Conservation (phyloP, 2,329 filamentous ascomycete genomes). For the Fusarium sp. region DNA sequence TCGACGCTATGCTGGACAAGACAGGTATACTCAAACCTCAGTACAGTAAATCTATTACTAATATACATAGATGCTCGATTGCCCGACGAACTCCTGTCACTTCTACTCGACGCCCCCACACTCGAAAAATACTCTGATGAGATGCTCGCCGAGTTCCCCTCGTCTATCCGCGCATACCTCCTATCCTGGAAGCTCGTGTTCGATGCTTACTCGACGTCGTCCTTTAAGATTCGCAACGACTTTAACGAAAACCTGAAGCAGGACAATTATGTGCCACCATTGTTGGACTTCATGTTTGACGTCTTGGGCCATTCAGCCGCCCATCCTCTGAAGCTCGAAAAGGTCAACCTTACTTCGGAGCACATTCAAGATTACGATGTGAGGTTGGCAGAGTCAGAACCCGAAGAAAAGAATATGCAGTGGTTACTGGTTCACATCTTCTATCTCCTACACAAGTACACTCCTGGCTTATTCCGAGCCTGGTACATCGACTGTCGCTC, state of each 20-base stretch:
- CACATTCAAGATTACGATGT: constrained; percentile 69
- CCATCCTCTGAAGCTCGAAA: constrained; percentile 78
- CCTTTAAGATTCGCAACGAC: constrained; percentile 83
- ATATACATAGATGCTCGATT: constrained; percentile 69
- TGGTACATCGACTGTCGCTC: constrained; percentile 89
- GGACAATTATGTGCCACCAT: constrained; percentile 72
- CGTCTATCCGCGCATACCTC: constrained; percentile 80
- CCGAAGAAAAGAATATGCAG: constrained; percentile 79
- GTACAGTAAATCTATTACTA: not conserved
- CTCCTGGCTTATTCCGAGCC: constrained; percentile 80
- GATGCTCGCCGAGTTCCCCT: constrained; percentile 75
- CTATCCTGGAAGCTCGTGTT: constrained; percentile 92
- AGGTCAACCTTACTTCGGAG: constrained; percentile 69
- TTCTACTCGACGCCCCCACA: constrained; percentile 82
- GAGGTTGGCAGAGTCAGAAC: constrained; percentile 66
- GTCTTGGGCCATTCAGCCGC: constrained; percentile 83
- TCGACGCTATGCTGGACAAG: constrained; percentile 81
- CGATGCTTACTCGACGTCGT: constrained; percentile 82
- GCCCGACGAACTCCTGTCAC: constrained; percentile 85
- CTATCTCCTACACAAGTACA: constrained; percentile 81
- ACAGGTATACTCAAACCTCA: constrained; percentile 55
- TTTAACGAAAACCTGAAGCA: constrained; percentile 85
- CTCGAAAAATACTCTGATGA: constrained; percentile 75
- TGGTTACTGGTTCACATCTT: constrained; percentile 89
- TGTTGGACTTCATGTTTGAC: constrained; percentile 86